Evolutionary conservation across 257 asterid genomes (phyloP), one percentile per base, ranked within the genome.

Genomic region (Eustoma russellianum): DNA sequence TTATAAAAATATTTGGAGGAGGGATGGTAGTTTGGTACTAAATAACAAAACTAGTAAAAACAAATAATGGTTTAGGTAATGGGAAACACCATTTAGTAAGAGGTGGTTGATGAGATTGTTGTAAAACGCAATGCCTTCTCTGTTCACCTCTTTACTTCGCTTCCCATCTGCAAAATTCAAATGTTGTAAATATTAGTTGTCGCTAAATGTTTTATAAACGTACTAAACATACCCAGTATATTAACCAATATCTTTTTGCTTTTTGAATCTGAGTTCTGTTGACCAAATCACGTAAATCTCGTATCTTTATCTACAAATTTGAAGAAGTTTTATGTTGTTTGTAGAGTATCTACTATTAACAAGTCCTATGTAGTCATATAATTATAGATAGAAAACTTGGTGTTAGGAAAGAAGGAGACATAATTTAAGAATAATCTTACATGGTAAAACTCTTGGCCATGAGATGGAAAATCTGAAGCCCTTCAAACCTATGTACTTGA

Each of bases 401-500:
- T 24, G 30, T 24, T 1, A 2, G 30, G 3, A 4, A 24, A 24
- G 30, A 24, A 24, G 30, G 30, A 24, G 30, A 24, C 30, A 1
- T 24, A 24, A 1, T 24, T 24, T 24, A 24, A 24, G 30, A n/a
- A 10, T 13, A 1, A 7, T 15, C 75, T 66, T 76, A 82, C 91
- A 28, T 7, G 91, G 81, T 55, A 82, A 59, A 40, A 79, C 38
- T 28, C 83, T 66, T 17, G 91, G 13, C 86, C 86, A 79, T 5
- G 86, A 70, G 48, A 81, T 78, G n/a, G 90, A 78, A 46, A 81
- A 34, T 61, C 90, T 65, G 55, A 81, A 77, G 17, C 59, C 68
- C 34, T 65, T 62, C 28, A 77, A 5, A 50, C 80, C 79, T 12
- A 73, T 12, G 3, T 40, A 33, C 52, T 75, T 75, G 62, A 74